phyloP scores from a whole-genome alignment of 495 filamentous ascomycete genomes.

The Penicillium waksmanii region DNA sequence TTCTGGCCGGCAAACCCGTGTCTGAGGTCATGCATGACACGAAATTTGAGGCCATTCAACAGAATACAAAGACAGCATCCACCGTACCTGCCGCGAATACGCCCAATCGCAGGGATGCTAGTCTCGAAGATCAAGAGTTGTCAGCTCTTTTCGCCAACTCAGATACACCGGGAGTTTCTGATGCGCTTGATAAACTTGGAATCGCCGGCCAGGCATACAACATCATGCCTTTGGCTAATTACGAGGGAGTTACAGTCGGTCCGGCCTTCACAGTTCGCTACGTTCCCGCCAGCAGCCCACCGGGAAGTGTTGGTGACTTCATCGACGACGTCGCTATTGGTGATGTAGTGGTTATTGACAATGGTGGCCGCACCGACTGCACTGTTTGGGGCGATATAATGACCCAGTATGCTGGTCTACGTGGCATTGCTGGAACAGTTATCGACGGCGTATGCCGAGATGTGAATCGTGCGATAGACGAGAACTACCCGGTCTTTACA shows the following conservation, averaged over 20 bases:
- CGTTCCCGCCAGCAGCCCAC: conserved; percentile 26
- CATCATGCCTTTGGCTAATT: conserved; percentile 28
- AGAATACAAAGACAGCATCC: background rate
- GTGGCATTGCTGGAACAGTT: conserved; percentile 25
- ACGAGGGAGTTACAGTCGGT: conserved; percentile 23
- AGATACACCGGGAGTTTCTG: conserved; percentile 27
- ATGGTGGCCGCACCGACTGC: conserved; percentile 26
- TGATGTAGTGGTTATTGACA: conserved; percentile 28
- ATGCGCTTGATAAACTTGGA: conserved; percentile 30
- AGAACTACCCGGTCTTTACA: conserved; percentile 24
- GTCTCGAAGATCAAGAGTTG: conserved; percentile 23
- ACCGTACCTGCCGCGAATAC: background rate
- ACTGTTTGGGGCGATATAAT: conserved; percentile 32
- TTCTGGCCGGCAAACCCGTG: conserved; percentile 20
- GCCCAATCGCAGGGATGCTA: conserved; percentile 9
- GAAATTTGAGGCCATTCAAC: conserved; percentile 24
- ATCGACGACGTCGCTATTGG: conserved; percentile 27
- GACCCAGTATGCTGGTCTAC: conserved; percentile 27
- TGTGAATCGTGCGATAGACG: conserved; percentile 23
- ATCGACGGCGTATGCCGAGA: conserved; percentile 30
- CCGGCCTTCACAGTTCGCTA: conserved; percentile 30
- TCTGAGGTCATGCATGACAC: conserved; percentile 29
- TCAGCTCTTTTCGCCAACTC: conserved; percentile 24
- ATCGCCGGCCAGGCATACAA: conserved; percentile 24
- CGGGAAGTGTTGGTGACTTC: conserved; percentile 28